These are phyloP conservation scores for Wickerhamiella shivajii DNA, from an alignment of 805 yeast species.

Conservation along the genomic window DNA sequence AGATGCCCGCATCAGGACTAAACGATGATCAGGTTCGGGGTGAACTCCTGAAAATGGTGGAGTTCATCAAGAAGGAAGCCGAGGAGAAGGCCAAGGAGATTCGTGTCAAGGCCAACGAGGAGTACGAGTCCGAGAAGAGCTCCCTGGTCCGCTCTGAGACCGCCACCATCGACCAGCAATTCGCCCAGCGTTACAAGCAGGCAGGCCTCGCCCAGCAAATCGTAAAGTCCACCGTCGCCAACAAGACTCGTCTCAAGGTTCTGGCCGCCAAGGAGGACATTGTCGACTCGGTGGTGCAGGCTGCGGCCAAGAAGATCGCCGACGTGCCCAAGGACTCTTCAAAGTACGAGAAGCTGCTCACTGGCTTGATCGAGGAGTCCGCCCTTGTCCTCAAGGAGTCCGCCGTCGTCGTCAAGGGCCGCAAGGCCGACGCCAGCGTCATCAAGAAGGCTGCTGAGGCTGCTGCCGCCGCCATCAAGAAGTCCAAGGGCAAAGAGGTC, in stretches of 20 bases:
- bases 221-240: constrained; percentile 85
- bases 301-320: constrained; percentile 49
- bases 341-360: constrained; percentile 54
- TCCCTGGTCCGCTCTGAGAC: constrained; percentile 86
- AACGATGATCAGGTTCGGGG: constrained; percentile 61
- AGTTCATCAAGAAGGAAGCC: constrained; percentile 97
- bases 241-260: constrained; percentile 86
- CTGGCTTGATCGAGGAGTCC: constrained; percentile 65
- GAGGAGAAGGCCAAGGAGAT: constrained; percentile 97
- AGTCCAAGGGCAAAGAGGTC: constrained; percentile 43
- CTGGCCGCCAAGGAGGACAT: constrained; percentile 75
- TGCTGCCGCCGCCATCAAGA: constrained; percentile 50
- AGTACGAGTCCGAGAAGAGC: constrained; percentile 95
- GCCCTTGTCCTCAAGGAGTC: constrained; percentile 56
- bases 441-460: constrained; percentile 43
- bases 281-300: constrained; percentile 56
- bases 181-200: constrained; percentile 75
- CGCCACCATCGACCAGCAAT: constrained; percentile 68
- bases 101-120: constrained; percentile 91
- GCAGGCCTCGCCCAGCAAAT: constrained; percentile 89
- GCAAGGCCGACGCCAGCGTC: constrained; percentile 45
- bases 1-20: constrained; percentile 15
- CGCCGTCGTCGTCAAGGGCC: constrained; percentile 46
- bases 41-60: constrained; percentile 95
- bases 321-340: constrained; percentile 37